Conservation (phyloP, 306 rosid species). For the Quercus mongolica region DNA sequence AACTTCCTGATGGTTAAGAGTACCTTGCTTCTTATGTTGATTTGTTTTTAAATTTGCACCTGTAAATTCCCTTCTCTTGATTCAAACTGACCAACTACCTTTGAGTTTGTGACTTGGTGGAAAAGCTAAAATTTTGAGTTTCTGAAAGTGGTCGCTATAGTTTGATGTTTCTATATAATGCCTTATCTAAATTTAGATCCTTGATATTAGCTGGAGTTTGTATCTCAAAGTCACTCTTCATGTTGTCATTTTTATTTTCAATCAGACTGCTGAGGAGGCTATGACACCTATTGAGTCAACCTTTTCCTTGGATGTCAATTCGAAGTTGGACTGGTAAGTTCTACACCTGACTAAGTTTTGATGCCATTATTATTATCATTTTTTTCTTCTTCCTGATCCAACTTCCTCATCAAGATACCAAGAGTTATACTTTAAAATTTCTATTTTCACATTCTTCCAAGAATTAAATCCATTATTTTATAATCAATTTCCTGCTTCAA, state of each 20-base stretch:
- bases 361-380: neutral
- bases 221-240: neutral
- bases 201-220: slow-evolving; percentile 4
- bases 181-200: neutral
- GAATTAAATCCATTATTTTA: neutral
- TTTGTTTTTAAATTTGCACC: neutral
- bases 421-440: neutral
- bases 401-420: neutral
- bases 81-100: neutral
- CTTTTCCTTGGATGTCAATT: slow-evolving; percentile 86
- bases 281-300: slow-evolving; percentile 98
- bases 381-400: neutral
- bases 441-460: neutral
- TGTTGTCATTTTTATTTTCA: slow-evolving; percentile 8
- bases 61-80: neutral
- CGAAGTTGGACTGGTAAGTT: slow-evolving; percentile 91
- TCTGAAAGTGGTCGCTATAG: neutral
- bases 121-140: neutral
- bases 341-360: neutral
- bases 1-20: neutral
- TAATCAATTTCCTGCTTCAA: neutral
- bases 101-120: neutral
- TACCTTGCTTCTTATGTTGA: neutral
- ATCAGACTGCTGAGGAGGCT: slow-evolving; percentile 92
- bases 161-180: neutral